These are phyloP conservation scores for Vitis cinerea DNA, from an alignment of 164 flowering plant species.

Conservation along the genomic window DNA sequence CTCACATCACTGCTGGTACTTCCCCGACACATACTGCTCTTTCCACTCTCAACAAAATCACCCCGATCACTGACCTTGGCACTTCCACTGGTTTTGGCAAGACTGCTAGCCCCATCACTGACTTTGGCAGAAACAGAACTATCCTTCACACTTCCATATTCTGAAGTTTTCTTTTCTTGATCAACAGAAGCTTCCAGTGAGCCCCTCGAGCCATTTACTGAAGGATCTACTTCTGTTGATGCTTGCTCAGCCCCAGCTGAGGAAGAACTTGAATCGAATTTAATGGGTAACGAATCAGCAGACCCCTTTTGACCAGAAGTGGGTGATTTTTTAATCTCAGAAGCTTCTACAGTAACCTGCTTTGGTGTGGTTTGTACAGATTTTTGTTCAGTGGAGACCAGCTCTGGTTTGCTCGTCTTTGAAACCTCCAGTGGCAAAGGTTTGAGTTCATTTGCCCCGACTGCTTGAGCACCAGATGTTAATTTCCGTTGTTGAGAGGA, in stretches of 20 bases:
- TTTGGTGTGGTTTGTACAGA: slow-evolving; percentile 20
- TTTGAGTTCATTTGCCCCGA: slow-evolving; percentile 26
- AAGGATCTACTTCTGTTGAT: slow-evolving; percentile 21
- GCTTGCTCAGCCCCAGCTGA: slow-evolving; percentile 23
- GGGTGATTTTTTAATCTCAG: slow-evolving; percentile 25
- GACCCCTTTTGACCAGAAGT: slow-evolving; percentile 23
- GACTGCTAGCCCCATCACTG: slow-evolving; percentile 64
- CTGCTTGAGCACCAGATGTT: slow-evolving; percentile 20
- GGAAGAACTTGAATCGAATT: slow-evolving; percentile 23
- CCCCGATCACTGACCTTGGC: slow-evolving; percentile 64
- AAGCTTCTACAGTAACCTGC: slow-evolving; percentile 18
- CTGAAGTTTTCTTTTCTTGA: slow-evolving; percentile 59
- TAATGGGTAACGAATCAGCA: slow-evolving; percentile 19
- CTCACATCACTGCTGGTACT: slow-evolving; percentile 90
- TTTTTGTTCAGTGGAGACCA: slow-evolving; percentile 25
- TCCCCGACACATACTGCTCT: slow-evolving; percentile 81
- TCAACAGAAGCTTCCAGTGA: slow-evolving; percentile 39
- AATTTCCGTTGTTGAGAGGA: slow-evolving; percentile 30
- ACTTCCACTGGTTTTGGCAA: slow-evolving; percentile 66
- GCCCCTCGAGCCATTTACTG: slow-evolving; percentile 26
- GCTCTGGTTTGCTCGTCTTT: slow-evolving; percentile 36
- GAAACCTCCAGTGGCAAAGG: slow-evolving; percentile 35
- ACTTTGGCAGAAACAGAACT: slow-evolving; percentile 69
- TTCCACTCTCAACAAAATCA: slow-evolving; percentile 72
- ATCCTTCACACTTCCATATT: slow-evolving; percentile 44